Evolutionary conservation across 2,329 filamentous ascomycete species (phyloP).

Genomic region (Apiospora kogelbergensis): DNA sequence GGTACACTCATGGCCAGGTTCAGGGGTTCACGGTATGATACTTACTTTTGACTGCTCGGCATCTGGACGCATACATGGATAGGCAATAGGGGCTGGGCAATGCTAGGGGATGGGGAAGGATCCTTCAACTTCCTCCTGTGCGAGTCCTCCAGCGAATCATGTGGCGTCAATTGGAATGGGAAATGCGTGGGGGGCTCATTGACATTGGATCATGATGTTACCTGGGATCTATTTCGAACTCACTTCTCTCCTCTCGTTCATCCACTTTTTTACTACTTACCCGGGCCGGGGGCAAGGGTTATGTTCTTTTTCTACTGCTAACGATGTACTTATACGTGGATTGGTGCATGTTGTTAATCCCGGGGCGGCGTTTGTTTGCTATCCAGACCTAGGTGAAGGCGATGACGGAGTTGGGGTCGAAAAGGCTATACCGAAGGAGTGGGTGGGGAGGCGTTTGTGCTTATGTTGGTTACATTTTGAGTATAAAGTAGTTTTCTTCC

Average conservation of each 20-base stretch:
- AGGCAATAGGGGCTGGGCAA: not conserved
- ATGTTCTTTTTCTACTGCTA: not conserved
- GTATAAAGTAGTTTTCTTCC: not conserved
- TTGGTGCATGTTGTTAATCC: not conserved
- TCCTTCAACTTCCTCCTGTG: not conserved
- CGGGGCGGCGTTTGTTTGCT: not conserved
- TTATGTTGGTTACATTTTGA: not conserved
- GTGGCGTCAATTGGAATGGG: not conserved
- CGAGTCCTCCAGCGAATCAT: not conserved
- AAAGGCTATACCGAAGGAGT: not conserved
- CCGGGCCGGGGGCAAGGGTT: not conserved
- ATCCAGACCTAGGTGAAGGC: constrained; percentile 5
- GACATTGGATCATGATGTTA: not conserved
- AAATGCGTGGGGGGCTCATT: not conserved
- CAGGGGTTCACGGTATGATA: not conserved
- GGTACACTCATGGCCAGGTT: not conserved
- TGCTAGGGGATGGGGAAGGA: not conserved
- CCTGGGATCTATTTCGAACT: not conserved
- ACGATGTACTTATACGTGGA: not conserved
- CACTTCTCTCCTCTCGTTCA: not conserved
- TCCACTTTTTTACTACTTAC: not conserved
- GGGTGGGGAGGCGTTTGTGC: not conserved
- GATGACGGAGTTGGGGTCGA: not conserved
- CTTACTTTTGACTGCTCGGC: not conserved
- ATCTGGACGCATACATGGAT: not conserved